Base-by-base conservation (phyloP, 2,329 filamentous ascomycete genomes). In the Xenoacremonium recifei region DNA sequence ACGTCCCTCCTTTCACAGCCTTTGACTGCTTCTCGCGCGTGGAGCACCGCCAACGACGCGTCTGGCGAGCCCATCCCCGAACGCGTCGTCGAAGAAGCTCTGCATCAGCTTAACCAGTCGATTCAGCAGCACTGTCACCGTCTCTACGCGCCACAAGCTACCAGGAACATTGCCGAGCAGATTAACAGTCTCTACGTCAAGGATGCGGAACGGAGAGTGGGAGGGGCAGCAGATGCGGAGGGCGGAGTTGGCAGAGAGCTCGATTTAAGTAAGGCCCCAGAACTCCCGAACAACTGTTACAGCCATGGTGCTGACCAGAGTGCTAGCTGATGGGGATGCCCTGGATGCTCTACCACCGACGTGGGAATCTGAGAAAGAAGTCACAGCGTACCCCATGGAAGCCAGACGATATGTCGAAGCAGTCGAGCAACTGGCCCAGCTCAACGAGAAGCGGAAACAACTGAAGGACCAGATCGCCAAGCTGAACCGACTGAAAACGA, bases 101-200 rank as follows among this genome's bases (percentile, higher is more conserved):
- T 84, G 4, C 67, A 70, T 49, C 73, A 72, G 30, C 68, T 87
- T 11, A 86, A 87, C 58, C 76, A 81, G 45, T 66, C 73, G 13
- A 65, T 88, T 12, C 75, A 77, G 50, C 80, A 84, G 51, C 85
- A 89, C 60, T 75, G 75, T 21, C 78, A 77, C 25, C 75, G 81
- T 41, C 80, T 81, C 5, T 87, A 87, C 60, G 76, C 81, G 13
- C 76, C 82, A 0, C 82, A 85, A 53, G 82, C 84, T n/a, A 80
- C 76, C 38, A 76, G 84, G 25, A 82, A 87, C 54, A 76, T 89
- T 15, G 84, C 85, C 2, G 84, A 87, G 67, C 85, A 89, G 66
- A 80, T 89, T 31, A 82, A 87, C 62, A 65, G 66, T 35, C 66
- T 86, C 33, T 89, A 88, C 61, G 75, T 75, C 62, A 63, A 64